Evolutionary conservation across 352 stramenopile genomes (phyloP).

Genomic region (Phytophthora sansomeana): DNA sequence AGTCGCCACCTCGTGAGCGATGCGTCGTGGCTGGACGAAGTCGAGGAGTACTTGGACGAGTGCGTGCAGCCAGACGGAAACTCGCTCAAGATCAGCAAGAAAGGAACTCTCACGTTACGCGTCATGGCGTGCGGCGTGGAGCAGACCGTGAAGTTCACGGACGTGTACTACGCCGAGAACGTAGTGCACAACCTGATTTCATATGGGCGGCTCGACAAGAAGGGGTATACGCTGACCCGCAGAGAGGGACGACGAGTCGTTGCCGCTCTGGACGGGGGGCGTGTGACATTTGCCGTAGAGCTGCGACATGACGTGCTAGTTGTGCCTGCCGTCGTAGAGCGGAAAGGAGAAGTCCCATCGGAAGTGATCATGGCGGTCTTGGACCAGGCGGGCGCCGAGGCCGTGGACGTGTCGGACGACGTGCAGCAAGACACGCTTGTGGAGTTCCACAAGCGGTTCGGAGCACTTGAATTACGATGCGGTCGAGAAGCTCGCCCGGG

Average conservation of each 20-base stretch:
- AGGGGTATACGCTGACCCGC: neutral
- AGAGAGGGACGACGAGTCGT: neutral
- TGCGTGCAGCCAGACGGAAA: neutral
- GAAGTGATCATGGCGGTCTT: neutral
- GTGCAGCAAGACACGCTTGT: constrained; percentile 3
- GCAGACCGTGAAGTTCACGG: neutral
- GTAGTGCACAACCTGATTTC: neutral
- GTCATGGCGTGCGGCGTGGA: neutral
- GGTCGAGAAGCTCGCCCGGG: constrained; percentile 1
- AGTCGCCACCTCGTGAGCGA: neutral
- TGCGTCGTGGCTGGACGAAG: too few species aligned
- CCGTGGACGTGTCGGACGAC: constrained; percentile 3
- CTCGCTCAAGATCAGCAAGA: neutral
- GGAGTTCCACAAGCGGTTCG: constrained; percentile 12
- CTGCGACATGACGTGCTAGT: constrained; percentile 2
- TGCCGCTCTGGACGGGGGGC: neutral
- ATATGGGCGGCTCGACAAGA: neutral
- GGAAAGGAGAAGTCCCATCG: neutral
- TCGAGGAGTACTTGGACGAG: neutral
- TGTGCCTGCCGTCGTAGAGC: neutral
- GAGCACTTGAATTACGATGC: constrained; percentile 15
- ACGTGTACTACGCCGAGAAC: neutral
- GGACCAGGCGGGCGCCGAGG: neutral
- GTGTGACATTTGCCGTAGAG: constrained; percentile 20
- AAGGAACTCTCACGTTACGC: neutral